Evolutionary conservation across 176 grass and related monocot species (phyloP).

Genomic region (Zoysia pacifica): DNA sequence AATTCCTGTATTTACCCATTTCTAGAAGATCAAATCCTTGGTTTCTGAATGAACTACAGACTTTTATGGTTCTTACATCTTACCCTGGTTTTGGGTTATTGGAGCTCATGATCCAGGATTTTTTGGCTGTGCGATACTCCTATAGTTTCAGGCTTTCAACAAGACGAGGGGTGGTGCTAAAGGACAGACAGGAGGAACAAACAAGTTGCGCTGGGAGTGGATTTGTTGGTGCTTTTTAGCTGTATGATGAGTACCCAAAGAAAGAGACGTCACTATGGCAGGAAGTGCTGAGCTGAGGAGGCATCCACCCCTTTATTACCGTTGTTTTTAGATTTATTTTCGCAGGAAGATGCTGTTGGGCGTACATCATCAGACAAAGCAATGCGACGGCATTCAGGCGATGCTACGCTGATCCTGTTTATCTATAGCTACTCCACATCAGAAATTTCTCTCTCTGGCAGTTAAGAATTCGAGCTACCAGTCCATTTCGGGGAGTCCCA

Average conservation of each 20-base stretch:
- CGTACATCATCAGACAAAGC: neutral
- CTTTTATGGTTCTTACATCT: neutral
- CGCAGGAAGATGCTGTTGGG: no score
- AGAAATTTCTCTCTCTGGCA: neutral
- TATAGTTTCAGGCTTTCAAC: neutral
- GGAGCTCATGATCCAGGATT: conserved; percentile 1
- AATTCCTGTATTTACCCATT: conserved; percentile 10
- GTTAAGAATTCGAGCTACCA: conserved; percentile 26
- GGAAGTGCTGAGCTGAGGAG: neutral
- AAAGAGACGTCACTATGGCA: conserved; percentile 35
- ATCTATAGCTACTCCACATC: neutral
- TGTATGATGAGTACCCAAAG: conserved; percentile 50
- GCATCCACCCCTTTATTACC: neutral
- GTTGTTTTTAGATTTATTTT: neutral
- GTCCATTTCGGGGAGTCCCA: conserved; percentile 41
- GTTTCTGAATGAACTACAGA: neutral
- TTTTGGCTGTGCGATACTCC: neutral
- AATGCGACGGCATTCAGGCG: conserved; percentile 35
- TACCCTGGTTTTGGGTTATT: neutral
- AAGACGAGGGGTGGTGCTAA: conserved; percentile 7
- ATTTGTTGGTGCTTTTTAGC: conserved; percentile 53
- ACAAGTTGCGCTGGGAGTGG: conserved; percentile 30
- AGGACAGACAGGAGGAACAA: conserved; percentile 58
- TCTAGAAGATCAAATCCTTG: neutral
- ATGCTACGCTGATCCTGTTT: neutral